These are phyloP conservation scores for Pseudogymnoascus sp. DNA, from an alignment of 2,329 filamentous ascomycete species.

Conservation along the genomic window DNA sequence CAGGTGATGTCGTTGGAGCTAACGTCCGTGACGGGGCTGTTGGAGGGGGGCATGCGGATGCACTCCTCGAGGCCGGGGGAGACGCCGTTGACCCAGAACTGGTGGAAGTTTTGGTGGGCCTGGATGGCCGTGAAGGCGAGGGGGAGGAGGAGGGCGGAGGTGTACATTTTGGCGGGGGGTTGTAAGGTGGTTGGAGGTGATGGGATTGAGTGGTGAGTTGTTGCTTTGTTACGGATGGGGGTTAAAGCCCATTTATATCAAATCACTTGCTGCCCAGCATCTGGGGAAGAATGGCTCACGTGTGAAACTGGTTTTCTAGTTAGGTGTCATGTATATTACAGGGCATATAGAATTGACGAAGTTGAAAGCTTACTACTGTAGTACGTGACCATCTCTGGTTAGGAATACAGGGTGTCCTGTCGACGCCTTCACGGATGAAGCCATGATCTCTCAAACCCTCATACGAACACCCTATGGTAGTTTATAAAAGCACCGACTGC, in stretches of 20 bases:
- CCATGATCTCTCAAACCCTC: not conserved
- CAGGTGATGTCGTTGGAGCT: slow-evolving; percentile 42
- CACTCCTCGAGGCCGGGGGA: slow-evolving; percentile 34
- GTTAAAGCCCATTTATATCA: not conserved
- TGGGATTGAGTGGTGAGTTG: not conserved
- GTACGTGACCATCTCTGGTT: not conserved
- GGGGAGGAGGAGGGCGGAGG: not conserved
- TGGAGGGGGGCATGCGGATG: slow-evolving; percentile 42
- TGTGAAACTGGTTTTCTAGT: not conserved
- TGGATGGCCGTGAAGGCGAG: slow-evolving; percentile 20
- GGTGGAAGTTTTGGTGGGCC: slow-evolving; percentile 36
- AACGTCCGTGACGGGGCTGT: slow-evolving; percentile 36
- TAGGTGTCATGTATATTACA: slow-evolving; percentile 3
- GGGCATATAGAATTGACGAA: not conserved
- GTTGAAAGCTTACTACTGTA: not conserved
- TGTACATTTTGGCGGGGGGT: not conserved
- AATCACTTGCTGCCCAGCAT: not conserved
- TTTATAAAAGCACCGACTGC: slow-evolving; percentile 4
- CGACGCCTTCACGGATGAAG: not conserved
- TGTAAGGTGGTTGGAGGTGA: not conserved
- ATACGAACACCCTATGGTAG: not conserved
- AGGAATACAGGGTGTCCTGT: not conserved
- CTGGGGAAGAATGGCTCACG: not conserved
- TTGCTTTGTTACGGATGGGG: not conserved
- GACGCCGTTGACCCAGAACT: slow-evolving; percentile 36